A percentile compares a stretch with the other conserved stretches of the same genome.
Evolutionary conservation across 192 early-diverging fungal genomes (phyloP).

Genomic region (Piromyces sp.): DNA sequence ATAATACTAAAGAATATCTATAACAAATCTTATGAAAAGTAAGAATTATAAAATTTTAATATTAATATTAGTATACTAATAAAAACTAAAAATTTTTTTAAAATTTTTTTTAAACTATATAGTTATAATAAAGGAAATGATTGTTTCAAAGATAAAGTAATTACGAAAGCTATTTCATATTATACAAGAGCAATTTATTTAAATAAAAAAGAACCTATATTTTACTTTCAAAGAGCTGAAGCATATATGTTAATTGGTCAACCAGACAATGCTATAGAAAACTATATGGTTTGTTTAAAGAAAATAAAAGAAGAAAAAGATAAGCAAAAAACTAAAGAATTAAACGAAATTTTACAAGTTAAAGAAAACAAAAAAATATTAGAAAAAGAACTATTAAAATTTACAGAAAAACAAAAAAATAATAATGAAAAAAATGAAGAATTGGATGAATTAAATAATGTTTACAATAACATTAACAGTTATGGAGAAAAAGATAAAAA

Average conservation of each 20-base stretch:
- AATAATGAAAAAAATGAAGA: not conserved
- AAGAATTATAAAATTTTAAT: not conserved
- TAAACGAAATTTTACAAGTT: not conserved
- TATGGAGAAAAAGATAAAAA: not conserved
- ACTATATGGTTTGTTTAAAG: not conserved
- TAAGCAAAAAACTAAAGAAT: not conserved
- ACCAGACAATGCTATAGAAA: not conserved
- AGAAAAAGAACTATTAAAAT: not conserved
- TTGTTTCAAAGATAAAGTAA: not conserved
- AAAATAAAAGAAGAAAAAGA: not conserved
- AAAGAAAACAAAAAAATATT: not conserved
- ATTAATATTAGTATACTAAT: too few species aligned
- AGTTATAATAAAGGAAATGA: not conserved
- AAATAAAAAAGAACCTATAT: not conserved
- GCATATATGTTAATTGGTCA: not conserved
- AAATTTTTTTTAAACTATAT: too few species aligned
- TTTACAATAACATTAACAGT: not conserved
- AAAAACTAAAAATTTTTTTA: too few species aligned
- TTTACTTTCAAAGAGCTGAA: not conserved
- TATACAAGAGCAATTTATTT: not conserved
- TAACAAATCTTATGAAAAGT: not conserved
- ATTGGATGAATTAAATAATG: not conserved
- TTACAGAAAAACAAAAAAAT: not conserved
- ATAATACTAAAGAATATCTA: not conserved
- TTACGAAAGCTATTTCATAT: not conserved